Base-by-base conservation (phyloP, 805 yeast species). In the Candida insectorum region DNA sequence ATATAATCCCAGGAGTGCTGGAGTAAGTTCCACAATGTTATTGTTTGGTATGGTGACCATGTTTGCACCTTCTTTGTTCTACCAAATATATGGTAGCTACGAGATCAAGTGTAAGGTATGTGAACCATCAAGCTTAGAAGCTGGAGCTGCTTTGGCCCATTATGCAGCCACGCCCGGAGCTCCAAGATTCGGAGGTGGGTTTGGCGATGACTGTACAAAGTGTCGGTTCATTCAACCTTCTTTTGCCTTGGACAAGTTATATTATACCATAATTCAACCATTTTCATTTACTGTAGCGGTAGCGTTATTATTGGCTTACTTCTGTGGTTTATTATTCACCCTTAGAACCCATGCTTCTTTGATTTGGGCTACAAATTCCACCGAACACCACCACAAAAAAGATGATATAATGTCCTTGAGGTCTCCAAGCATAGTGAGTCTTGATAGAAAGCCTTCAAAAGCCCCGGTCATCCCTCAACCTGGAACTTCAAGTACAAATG, bases 1-100 rank as follows among this genome's bases (percentile, higher is more conserved):
- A 39, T 93, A 93, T 56, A 93, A 93, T 52, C 97, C 98, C 1
- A 79, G 91, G 26, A 83, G 95, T 36, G 97, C 98, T 0, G 96
- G 97, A 41, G 98, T 93, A 2, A 85, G 95, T 4, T 88, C 96
- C 0, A 93, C 98, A 2, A 86, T 93, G 96, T 67, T 93, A 32
- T 67, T 93, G 33, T 93, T 82, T 65, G 94, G 97, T 3, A 77
- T 87, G 62, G 76, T 88, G 31, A 93, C 85, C 2, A 87, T 89
- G 79, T 79, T 93, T 60, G 84, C 95, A 0, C 98, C 98, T 4
- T 86, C 97, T 0, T 69, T 88, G 20, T 77, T 93, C 48, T 85
- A 85, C 52, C 93, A 86, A 54, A 81, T 93, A 28, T 91, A 86
- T 55, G 98, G 97, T 0, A 74, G 85, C 5, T 86, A 87, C 51